Evolutionary conservation across 73 alveolate genomes (phyloP).

Genomic region (Tetrahymena thermophila): DNA sequence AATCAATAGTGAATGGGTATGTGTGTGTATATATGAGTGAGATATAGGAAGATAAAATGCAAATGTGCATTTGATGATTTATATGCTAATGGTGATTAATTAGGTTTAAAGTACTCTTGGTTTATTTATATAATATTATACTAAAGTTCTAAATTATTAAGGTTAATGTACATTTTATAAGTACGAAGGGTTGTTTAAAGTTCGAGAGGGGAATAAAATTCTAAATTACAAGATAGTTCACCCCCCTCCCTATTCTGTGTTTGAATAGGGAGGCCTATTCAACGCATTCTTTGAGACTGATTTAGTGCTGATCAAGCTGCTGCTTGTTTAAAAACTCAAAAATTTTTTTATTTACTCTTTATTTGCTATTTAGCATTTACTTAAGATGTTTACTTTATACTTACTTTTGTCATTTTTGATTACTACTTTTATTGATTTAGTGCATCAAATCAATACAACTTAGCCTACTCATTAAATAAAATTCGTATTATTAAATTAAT

Average conservation of each 20-base stretch:
- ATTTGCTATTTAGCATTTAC: background rate
- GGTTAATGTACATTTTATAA: background rate
- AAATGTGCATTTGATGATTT: background rate
- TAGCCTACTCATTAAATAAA: background rate
- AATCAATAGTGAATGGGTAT: background rate
- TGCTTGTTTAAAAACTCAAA: background rate
- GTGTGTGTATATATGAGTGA: no score
- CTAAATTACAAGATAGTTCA: background rate
- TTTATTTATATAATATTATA: background rate
- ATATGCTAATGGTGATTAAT: background rate
- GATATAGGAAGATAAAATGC: background rate
- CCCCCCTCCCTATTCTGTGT: background rate
- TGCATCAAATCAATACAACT: background rate
- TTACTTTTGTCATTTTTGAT: background rate
- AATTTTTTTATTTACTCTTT: background rate
- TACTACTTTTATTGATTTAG: background rate
- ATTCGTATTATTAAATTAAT: no score
- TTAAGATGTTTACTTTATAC: background rate
- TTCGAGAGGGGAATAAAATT: constrained; percentile 2
- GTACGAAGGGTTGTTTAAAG: background rate
- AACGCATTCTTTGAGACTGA: background rate
- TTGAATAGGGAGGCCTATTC: constrained; percentile 4
- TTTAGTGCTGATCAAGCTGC: background rate
- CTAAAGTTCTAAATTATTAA: background rate
- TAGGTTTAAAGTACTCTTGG: background rate